phyloP scores from a whole-genome alignment of 2,329 filamentous ascomycete genomes.

The Nigrograna mackinnonii region DNA sequence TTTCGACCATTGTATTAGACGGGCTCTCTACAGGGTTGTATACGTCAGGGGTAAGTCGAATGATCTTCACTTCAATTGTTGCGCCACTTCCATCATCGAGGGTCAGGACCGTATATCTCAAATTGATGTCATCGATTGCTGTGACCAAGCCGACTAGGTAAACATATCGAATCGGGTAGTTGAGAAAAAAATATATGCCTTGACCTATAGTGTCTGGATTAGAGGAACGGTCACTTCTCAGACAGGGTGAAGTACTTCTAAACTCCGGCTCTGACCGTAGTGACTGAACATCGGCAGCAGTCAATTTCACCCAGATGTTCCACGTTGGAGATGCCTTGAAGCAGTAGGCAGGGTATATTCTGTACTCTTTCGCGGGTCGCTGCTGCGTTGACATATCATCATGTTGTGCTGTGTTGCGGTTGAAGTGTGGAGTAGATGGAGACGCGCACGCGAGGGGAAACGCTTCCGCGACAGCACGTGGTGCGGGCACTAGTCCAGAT shows the following conservation, averaged over 20 bases:
- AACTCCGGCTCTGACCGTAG: slow-evolving; percentile 54
- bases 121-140: slow-evolving; percentile 45
- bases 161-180: slow-evolving; percentile 55
- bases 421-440: slow-evolving; percentile 16
- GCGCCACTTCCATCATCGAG: slow-evolving; percentile 65
- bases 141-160: slow-evolving; percentile 50
- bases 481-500: neutral
- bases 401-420: slow-evolving; percentile 12
- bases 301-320: slow-evolving; percentile 66
- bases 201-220: slow-evolving; percentile 46
- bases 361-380: slow-evolving; percentile 12
- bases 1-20: slow-evolving; percentile 40
- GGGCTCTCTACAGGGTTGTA: slow-evolving; percentile 26
- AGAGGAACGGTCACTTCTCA: too few species aligned
- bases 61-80: slow-evolving; percentile 60
- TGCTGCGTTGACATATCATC: slow-evolving; percentile 41
- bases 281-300: slow-evolving; percentile 57
- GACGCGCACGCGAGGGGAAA: slow-evolving; percentile 20
- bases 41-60: slow-evolving; percentile 34
- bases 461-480: slow-evolving; percentile 18
- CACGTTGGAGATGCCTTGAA: slow-evolving; percentile 64
- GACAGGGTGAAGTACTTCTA: slow-evolving; percentile 45
- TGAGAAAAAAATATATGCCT: slow-evolving; percentile 59
- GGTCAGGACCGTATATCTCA: slow-evolving; percentile 52
- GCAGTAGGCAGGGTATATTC: slow-evolving; percentile 62